Base-by-base conservation (phyloP, 352 stramenopile genomes). In the Globisporangium nunn region DNA sequence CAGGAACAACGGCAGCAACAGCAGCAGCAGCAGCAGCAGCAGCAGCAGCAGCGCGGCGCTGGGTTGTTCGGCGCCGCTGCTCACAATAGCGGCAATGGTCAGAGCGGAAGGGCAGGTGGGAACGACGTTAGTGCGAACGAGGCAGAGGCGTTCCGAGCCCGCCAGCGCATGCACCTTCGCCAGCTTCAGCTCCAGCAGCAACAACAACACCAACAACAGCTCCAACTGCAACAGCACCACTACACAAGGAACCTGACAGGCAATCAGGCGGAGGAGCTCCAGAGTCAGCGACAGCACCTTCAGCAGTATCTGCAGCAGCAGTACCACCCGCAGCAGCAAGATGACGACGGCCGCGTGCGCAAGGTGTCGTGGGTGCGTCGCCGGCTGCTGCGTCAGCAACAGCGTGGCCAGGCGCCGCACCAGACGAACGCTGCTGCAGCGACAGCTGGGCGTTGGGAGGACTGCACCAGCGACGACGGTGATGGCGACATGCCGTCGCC, bases 81-180 rank as follows among this genome's bases (percentile, higher is more conserved):
- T 23, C 23, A 23, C 23, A 23, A 23, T 23, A 23, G 31, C 2
- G 31, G 31, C 6, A 7, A 7, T 7, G 31, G 31, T 8, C 4
- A 35, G 4, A 35, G 4, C 6, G 31, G 31, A 35, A 35, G 31
- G 7, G 31, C 31, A 35, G 31, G 31, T 0, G 31, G 31, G 5
- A 50, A 23, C 45, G 47, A 40, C 47, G 10, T 6, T 18, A 40
- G 15, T 0, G 45, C 55, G 37, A 61, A 48, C 45, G 70, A 81
- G 31, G 70, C 81, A 49, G 75, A 82, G 60, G 63, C 52, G 33
- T 73, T 75, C 40, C 74, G 74, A 29, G 71, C 66, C 39, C 66
- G 60, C 40, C 64, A 70, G 57, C 72, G 72, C 46, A 71, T 63
- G 56, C 59, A 73, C 35, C 61, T 60, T 56, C 69, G 72, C 7